These are phyloP conservation scores for Mitragyna speciosa DNA, from an alignment of 257 asterid species.

Conservation along the genomic window DNA sequence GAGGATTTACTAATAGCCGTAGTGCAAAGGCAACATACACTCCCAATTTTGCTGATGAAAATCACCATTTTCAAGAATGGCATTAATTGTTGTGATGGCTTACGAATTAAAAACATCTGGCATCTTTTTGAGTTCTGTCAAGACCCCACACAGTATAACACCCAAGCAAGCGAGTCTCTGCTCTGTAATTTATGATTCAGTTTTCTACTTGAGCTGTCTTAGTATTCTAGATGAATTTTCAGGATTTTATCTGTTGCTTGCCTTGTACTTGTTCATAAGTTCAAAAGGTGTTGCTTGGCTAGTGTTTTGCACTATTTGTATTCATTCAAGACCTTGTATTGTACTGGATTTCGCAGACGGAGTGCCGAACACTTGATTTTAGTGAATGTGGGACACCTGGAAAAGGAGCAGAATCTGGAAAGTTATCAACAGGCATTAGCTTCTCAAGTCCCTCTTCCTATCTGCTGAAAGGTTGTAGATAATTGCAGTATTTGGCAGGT, in stretches of 20 bases:
- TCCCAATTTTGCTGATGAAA: background rate
- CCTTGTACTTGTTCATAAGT: background rate
- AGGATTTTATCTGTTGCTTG: background rate
- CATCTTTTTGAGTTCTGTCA: background rate
- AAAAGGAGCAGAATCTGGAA: conserved; percentile 45
- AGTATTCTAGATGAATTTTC: background rate
- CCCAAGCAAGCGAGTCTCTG: background rate
- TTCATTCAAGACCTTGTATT: conserved; percentile 1
- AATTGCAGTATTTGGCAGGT: conserved; percentile 24
- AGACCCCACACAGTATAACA: background rate
- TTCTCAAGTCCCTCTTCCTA: conserved; percentile 67
- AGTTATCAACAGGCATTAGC: conserved; percentile 33
- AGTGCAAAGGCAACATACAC: background rate
- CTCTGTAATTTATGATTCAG: background rate
- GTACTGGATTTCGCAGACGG: conserved; percentile 42
- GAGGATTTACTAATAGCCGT: background rate
- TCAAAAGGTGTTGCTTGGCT: background rate
- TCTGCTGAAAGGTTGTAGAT: conserved; percentile 72
- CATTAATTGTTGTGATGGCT: background rate
- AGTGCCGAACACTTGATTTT: conserved; percentile 80
- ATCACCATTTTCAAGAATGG: background rate
- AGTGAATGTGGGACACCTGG: conserved; percentile 81
- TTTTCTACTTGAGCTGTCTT: background rate
- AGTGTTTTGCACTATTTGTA: background rate
- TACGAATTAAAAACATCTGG: background rate